phyloP scores from a whole-genome alignment of 106 monocot genomes.

The Apostasia ramifera region DNA sequence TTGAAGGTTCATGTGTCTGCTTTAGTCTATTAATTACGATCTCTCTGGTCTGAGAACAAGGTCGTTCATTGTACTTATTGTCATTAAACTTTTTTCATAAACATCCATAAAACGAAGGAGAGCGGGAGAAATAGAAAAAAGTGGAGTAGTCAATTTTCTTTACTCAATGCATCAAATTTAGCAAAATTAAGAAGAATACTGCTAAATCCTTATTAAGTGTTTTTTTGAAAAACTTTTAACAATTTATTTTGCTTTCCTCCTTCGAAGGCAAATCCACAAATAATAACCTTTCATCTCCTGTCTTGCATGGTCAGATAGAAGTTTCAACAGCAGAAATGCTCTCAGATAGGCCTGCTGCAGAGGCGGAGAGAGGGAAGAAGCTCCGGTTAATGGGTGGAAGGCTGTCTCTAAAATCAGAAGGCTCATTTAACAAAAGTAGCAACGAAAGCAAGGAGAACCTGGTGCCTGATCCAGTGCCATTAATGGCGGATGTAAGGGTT shows the following conservation, averaged over 20 bases:
- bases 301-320: conserved; percentile 11
- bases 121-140: too few species aligned
- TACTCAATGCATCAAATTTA: too few species aligned
- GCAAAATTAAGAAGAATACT: not conserved
- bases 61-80: too few species aligned
- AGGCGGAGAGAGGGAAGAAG: conserved; percentile 27
- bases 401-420: conserved; percentile 20
- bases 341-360: conserved; percentile 7
- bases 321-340: conserved; percentile 9
- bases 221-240: not conserved
- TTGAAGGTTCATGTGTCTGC: too few species aligned
- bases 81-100: too few species aligned
- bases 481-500: not conserved
- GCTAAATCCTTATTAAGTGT: not conserved
- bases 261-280: not conserved
- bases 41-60: too few species aligned
- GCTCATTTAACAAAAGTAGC: not conserved
- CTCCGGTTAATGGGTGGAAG: conserved; percentile 23
- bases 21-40: too few species aligned
- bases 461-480: conserved; percentile 6
- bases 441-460: conserved; percentile 41
- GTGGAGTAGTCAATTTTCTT: too few species aligned
- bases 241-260: not conserved
- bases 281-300: not conserved
- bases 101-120: too few species aligned